These are phyloP conservation scores for Talaromyces liani DNA, from an alignment of 495 filamentous ascomycete species.

Conservation along the genomic window DNA sequence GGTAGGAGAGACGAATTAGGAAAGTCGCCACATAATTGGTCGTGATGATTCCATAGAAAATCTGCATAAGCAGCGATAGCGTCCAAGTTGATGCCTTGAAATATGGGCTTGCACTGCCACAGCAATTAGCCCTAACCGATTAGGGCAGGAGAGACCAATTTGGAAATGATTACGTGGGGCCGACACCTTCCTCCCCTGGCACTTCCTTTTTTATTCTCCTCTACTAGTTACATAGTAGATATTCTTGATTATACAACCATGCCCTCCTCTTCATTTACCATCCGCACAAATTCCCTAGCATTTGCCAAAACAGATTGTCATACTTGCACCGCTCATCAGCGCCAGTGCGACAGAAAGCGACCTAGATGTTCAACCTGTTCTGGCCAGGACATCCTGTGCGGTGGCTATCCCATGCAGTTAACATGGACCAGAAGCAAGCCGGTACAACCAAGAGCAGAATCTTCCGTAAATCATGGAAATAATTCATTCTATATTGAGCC, in stretches of 20 bases:
- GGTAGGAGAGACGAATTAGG: not conserved
- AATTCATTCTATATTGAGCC: constrained; percentile 1
- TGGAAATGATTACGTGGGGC: not conserved
- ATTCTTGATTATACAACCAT: not conserved
- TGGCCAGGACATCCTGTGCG: not conserved
- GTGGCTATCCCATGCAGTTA: constrained; percentile 6
- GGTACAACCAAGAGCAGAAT: not conserved
- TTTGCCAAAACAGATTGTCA: constrained; percentile 6
- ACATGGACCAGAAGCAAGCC: not conserved
- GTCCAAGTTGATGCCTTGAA: not conserved
- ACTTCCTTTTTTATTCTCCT: not conserved
- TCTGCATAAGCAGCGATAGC: not conserved
- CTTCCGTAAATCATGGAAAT: not conserved
- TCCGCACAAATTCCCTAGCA: constrained; percentile 4
- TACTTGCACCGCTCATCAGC: constrained; percentile 2
- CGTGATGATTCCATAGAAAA: not conserved
- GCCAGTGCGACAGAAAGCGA: constrained; percentile 3
- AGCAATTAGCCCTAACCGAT: not conserved
- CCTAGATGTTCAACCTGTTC: constrained; percentile 3
- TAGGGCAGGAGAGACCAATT: constrained; percentile 1
- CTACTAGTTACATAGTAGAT: not conserved
- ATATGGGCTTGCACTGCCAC: not conserved
- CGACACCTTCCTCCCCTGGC: not conserved
- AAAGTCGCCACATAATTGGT: not conserved
- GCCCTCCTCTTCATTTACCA: not conserved